Base-by-base conservation (phyloP, 1,284 basidiomycete species). In the Irpex sp. region DNA sequence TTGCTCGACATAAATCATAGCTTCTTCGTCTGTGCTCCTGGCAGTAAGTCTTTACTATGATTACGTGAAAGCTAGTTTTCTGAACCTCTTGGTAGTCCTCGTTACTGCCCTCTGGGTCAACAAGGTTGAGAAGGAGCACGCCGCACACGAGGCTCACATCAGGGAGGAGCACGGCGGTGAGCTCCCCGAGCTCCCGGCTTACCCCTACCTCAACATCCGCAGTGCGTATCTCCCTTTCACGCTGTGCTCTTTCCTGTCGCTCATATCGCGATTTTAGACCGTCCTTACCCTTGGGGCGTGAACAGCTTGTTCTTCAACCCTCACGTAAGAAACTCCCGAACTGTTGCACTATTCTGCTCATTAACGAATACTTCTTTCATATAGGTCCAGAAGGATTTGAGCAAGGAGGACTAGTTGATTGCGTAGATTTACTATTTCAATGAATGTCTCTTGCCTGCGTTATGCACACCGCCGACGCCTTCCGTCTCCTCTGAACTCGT, bases 281-380 rank as follows among this genome's bases (percentile, higher is more conserved):
- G 91, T 78, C 88, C 90, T 43, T 94, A 83, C 82, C 91, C 92
- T 8, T 94, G 92, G 92, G 92, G 92, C 47, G 75, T 69, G 70
- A 93, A 94, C 82, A 83, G 83, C 21, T 81, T 94, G 13, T 94
- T 94, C 83, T 94, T 84, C 79, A 94, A 92, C 76, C 74, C 86
- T 57, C 79, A 85, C 67, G 92, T 91, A 71, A 43, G 85, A 74
- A 26, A 21, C 17, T 5, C 56, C 11, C 2, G 15, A 43, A 0
- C n/a, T 62, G 7, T 7, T 63, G 6, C 51, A 19, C n/a, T 47
- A 3, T 8, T 2, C 17, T 50, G 7, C 49, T 50, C 15, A n/a
- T 50, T 50, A 13, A 37, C 49, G 9, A 59, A 31, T 15, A 15
- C 3, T 31, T 8, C 19, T 11, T 17, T 61, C 58, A 61, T 70